phyloP scores from a whole-genome alignment of 2,329 filamentous ascomycete genomes.

The Botryotinia calthae region DNA sequence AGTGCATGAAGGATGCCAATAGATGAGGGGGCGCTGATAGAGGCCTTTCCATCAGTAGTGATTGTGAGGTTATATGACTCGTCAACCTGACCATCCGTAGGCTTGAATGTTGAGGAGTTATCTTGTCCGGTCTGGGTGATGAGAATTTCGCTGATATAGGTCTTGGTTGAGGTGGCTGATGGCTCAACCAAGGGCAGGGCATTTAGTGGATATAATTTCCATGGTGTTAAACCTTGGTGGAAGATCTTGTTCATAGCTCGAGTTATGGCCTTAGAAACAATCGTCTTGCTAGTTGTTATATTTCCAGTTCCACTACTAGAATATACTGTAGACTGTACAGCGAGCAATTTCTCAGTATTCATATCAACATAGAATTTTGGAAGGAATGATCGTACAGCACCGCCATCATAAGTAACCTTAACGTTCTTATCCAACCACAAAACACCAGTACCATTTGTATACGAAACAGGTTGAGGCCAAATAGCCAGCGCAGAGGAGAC shows the following conservation, averaged over 20 bases:
- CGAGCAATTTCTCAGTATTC: slow-evolving; percentile 34
- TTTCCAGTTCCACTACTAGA: slow-evolving; percentile 16
- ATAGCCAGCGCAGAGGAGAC: slow-evolving; percentile 43
- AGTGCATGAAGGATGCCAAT: slow-evolving; percentile 71
- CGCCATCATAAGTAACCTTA: slow-evolving; percentile 57
- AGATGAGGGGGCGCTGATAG: slow-evolving; percentile 63
- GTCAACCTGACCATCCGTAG: slow-evolving; percentile 62
- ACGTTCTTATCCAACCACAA: slow-evolving; percentile 54
- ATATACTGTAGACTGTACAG: slow-evolving; percentile 21
- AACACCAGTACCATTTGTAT: slow-evolving; percentile 51
- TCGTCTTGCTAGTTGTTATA: slow-evolving; percentile 45
- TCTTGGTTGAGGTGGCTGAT: slow-evolving; percentile 43
- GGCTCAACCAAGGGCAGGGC: slow-evolving; percentile 62
- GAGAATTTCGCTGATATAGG: slow-evolving; percentile 56
- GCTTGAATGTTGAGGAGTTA: slow-evolving; percentile 53
- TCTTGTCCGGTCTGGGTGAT: slow-evolving; percentile 61
- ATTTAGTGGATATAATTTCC: slow-evolving; percentile 69
- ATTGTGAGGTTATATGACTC: slow-evolving; percentile 73
- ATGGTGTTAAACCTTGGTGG: slow-evolving; percentile 67
- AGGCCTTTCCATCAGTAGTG: slow-evolving; percentile 54
- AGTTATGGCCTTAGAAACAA: slow-evolving; percentile 56
- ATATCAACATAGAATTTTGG: slow-evolving; percentile 24
- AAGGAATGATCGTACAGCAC: slow-evolving; percentile 50
- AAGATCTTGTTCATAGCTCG: slow-evolving; percentile 64
- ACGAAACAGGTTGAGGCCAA: slow-evolving; percentile 55